A percentile compares a stretch with the other conserved stretches of the same genome.
Conservation (phyloP, 2,329 filamentous ascomycete species). For the Coleophoma cylindrospora region DNA sequence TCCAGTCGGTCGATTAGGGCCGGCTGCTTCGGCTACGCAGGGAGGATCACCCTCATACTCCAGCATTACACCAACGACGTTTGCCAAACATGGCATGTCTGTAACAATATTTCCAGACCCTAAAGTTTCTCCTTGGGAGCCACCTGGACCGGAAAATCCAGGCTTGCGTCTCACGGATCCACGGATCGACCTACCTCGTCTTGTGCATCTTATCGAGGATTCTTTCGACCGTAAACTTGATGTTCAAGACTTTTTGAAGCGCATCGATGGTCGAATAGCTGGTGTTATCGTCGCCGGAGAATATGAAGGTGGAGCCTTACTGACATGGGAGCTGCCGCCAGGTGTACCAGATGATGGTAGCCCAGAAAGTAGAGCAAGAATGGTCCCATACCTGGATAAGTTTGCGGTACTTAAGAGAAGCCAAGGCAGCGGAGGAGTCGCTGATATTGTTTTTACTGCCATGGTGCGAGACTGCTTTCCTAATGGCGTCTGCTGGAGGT, state of each 20-base stretch:
- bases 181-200: slow-evolving; percentile 74
- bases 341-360: slow-evolving; percentile 49
- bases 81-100: slow-evolving; percentile 88
- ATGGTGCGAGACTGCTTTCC: slow-evolving; percentile 92
- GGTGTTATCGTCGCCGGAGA: slow-evolving; percentile 93
- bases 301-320: slow-evolving; percentile 90
- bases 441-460: slow-evolving; percentile 92
- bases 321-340: slow-evolving; percentile 85
- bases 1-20: slow-evolving; percentile 59
- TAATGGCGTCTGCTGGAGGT: slow-evolving; percentile 77
- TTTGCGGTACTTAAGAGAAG: slow-evolving; percentile 87
- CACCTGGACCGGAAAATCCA: slow-evolving; percentile 52
- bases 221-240: slow-evolving; percentile 86
- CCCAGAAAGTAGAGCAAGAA: slow-evolving; percentile 47
- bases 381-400: slow-evolving; percentile 94
- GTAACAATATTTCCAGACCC: slow-evolving; percentile 78
- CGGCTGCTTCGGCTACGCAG: slow-evolving; percentile 8
- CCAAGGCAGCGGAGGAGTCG: slow-evolving; percentile 87
- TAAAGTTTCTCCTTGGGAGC: slow-evolving; percentile 59
- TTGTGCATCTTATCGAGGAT: slow-evolving; percentile 87
- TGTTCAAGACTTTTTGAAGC: slow-evolving; percentile 72
- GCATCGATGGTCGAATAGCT: slow-evolving; percentile 77
- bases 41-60: slow-evolving; percentile 23
- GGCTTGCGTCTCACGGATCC: slow-evolving; percentile 71
- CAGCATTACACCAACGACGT: slow-evolving; percentile 56